Conservation (phyloP, 2,329 filamentous ascomycete genomes). For the Ustulina deusta region DNA sequence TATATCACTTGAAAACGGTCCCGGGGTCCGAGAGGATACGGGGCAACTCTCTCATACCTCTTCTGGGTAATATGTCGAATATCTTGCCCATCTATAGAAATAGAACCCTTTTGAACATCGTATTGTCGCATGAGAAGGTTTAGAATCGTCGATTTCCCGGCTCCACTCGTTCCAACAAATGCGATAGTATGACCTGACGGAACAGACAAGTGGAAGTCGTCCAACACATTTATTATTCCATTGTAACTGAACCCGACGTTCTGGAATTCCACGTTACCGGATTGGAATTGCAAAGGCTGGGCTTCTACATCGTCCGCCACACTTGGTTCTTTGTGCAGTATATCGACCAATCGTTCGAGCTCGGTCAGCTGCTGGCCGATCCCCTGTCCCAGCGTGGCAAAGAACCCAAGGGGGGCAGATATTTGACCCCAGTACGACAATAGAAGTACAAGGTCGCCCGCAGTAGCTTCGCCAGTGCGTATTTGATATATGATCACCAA, state of each 20-base stretch:
- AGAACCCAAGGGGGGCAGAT: background rate
- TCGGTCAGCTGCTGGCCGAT: background rate
- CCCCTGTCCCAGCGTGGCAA: background rate
- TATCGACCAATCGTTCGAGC: background rate
- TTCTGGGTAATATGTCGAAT: background rate
- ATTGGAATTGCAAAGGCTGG: background rate
- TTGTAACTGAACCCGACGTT: background rate
- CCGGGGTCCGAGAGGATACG: background rate
- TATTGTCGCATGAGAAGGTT: background rate
- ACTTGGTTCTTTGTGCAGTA: background rate
- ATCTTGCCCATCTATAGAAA: background rate
- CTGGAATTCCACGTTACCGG: background rate
- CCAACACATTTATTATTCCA: background rate
- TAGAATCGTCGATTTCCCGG: background rate
- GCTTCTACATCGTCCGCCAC: too few species aligned
- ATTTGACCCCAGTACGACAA: slow-evolving; percentile 1
- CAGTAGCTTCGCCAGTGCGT: too few species aligned
- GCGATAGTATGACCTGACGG: background rate
- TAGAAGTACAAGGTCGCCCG: background rate
- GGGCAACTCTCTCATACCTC: slow-evolving; percentile 1
- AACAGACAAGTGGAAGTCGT: background rate
- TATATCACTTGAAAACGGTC: background rate
- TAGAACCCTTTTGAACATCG: background rate
- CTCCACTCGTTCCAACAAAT: background rate
- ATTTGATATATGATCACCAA: too few species aligned